Percentiles rank a stretch among this genome's conserved stretches.
Conservation (phyloP, 208 protist genomes). For the Trypanosoma platydactyli region DNA sequence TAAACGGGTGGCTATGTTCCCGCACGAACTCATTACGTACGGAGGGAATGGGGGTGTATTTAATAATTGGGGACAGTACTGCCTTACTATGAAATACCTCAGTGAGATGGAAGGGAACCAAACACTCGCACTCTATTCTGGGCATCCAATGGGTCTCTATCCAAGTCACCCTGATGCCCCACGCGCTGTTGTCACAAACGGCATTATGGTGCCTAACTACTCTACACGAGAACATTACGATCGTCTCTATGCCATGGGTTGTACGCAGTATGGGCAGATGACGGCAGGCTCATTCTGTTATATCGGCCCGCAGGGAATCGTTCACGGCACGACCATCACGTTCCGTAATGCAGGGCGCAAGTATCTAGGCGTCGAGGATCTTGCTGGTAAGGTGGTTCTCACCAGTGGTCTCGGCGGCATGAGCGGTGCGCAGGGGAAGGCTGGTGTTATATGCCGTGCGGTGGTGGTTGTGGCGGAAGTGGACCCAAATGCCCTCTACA, state of each 20-base stretch:
- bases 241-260: slow-evolving; percentile 37
- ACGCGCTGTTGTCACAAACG: slow-evolving; percentile 86
- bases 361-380: slow-evolving; percentile 54
- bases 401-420: slow-evolving; percentile 87
- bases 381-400: slow-evolving; percentile 60
- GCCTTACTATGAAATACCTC: slow-evolving; percentile 83
- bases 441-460: slow-evolving; percentile 71
- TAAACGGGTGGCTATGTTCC: slow-evolving; percentile 78
- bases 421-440: slow-evolving; percentile 85
- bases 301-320: slow-evolving; percentile 90
- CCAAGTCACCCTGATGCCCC: slow-evolving; percentile 63
- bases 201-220: slow-evolving; percentile 93
- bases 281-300: slow-evolving; percentile 78
- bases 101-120: slow-evolving; percentile 80
- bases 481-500: slow-evolving; percentile 52
- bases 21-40: slow-evolving; percentile 91
- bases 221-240: slow-evolving; percentile 64
- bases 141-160: slow-evolving; percentile 84
- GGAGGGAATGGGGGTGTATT: slow-evolving; percentile 89
- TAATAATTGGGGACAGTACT: slow-evolving; percentile 85
- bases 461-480: slow-evolving; percentile 86
- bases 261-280: slow-evolving; percentile 89
- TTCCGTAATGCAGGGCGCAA: slow-evolving; percentile 87
- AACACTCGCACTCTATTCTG: slow-evolving; percentile 81
- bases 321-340: slow-evolving; percentile 90